Evolutionary conservation across 805 yeast species (phyloP), one percentile per base, ranked within the genome.

Genomic region (Nakazawaea laoshanensis): DNA sequence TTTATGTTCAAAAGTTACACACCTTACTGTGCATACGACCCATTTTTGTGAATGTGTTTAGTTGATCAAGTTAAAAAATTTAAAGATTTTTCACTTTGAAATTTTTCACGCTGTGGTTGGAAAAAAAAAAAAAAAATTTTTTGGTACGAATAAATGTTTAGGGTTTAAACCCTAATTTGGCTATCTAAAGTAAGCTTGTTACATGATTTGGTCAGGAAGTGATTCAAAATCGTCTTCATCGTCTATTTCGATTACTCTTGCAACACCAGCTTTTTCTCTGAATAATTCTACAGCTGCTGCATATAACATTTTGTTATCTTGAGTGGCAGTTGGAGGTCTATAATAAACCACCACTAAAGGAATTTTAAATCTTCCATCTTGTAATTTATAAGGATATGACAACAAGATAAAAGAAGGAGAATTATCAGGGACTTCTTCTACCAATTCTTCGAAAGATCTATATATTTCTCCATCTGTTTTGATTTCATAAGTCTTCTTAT

Each of bases 11-110:
- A 36, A 18, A 12, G 30, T 30, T 66, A 82, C 94, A 75, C 82
- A 83, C 94, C 67, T 83, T 72, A 73, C 95, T 83, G 86, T 89
- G 97, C 88, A 89, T 79, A 76, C 98, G 95, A 88, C 95, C 98
- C 98, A 89, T 89, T 66, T 74, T 32, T 33, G 23, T 34, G 16
- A 15, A 24, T 30, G 27, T 20, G 20, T 35, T 27, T 32, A 29
- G 24, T 19, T 31, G 27, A 21, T 22, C 11, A 19, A 24, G n/a
- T n/a, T 7, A 13, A 26, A 15, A 34, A 14, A 7, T 9, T 11
- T 3, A 19, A 15, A 19, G 47, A 49, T 52, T 45, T 38, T 48
- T 55, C 43, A 24, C 29, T 16, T 29, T 31, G 26, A 37, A n/a
- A n/a, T n/a, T n/a, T n/a, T n/a, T n/a, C n/a, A n/a, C n/a, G n/a